These are phyloP conservation scores for Orbilia ellipsospora DNA, from an alignment of 2,329 filamentous ascomycete species.

Conservation along the genomic window DNA sequence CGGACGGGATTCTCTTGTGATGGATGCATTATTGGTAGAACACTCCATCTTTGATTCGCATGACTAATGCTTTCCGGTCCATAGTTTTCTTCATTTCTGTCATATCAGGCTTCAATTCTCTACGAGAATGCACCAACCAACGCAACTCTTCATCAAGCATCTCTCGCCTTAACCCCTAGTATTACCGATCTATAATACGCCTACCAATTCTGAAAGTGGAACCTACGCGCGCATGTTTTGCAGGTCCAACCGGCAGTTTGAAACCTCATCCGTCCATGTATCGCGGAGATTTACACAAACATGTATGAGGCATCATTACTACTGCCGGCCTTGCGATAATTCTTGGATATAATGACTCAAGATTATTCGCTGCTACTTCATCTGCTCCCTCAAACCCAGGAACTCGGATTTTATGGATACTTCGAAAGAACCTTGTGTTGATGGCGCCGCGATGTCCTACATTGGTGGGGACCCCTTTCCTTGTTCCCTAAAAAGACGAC, in stretches of 20 bases:
- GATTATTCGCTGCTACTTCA: slow-evolving; percentile 16
- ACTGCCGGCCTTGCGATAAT: slow-evolving; percentile 35
- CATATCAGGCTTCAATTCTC: slow-evolving; percentile 22
- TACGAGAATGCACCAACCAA: slow-evolving; percentile 18
- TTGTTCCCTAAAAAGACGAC: slow-evolving; percentile 42
- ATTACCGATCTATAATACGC: background rate
- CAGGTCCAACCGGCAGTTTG: slow-evolving; percentile 52
- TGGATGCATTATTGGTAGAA: slow-evolving; percentile 32
- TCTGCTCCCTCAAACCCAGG: slow-evolving; percentile 17
- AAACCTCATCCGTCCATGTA: slow-evolving; percentile 23
- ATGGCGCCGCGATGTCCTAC: slow-evolving; percentile 51
- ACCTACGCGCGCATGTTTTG: slow-evolving; percentile 52
- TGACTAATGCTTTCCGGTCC: slow-evolving; percentile 31
- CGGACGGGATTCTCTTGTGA: slow-evolving; percentile 11
- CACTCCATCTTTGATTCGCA: slow-evolving; percentile 46
- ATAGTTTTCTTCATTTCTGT: slow-evolving; percentile 30
- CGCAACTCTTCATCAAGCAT: slow-evolving; percentile 12
- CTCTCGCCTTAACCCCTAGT: slow-evolving; percentile 6
- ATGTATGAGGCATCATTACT: background rate
- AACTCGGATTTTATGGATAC: slow-evolving; percentile 38
- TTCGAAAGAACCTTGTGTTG: slow-evolving; percentile 50
- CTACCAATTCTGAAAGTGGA: slow-evolving; percentile 20
- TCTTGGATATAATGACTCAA: slow-evolving; percentile 5
- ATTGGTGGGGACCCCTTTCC: slow-evolving; percentile 32
- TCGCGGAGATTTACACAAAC: slow-evolving; percentile 28